A percentile compares a stretch with the other conserved stretches of the same genome.
Evolutionary conservation across 306 rosid species (phyloP).

Genomic region (Dalbergia oliveri): DNA sequence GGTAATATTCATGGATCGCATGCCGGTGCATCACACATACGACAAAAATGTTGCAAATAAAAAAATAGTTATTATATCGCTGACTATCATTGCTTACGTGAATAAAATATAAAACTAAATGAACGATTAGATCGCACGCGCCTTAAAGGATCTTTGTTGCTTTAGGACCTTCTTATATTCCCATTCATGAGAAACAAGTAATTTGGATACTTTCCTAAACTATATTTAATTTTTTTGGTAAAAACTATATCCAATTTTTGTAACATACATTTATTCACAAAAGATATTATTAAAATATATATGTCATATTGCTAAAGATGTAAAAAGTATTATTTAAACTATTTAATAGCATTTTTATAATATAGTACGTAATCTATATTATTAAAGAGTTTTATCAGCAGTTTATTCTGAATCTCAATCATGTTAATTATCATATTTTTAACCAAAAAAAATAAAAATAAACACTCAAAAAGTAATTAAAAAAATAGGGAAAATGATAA

Average conservation of each 20-base stretch:
- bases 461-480: too few relatives aligned
- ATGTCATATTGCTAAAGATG: too few relatives aligned
- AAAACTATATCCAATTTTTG: neutral
- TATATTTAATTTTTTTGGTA: too few relatives aligned
- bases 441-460: too few relatives aligned
- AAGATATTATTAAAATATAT: too few relatives aligned
- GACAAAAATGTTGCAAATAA: neutral
- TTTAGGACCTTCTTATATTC: constrained; percentile 1
- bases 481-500: neutral
- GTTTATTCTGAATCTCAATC: too few relatives aligned
- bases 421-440: too few relatives aligned
- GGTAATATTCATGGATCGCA: neutral
- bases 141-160: constrained; percentile 1
- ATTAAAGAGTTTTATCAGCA: too few relatives aligned
- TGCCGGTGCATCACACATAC: neutral
- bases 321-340: too few relatives aligned
- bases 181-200: constrained; percentile 3
- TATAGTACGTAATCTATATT: too few relatives aligned
- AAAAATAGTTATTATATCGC: neutral
- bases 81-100: neutral
- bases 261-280: too few relatives aligned
- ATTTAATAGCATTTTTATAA: too few relatives aligned
- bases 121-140: constrained; percentile 21
- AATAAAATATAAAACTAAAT: constrained; percentile 13
- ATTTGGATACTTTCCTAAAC: neutral